A percentile compares a stretch with the other conserved stretches of the same genome.
Conservation (phyloP, 2,329 filamentous ascomycete species). For the Aureobasidium sp. region DNA sequence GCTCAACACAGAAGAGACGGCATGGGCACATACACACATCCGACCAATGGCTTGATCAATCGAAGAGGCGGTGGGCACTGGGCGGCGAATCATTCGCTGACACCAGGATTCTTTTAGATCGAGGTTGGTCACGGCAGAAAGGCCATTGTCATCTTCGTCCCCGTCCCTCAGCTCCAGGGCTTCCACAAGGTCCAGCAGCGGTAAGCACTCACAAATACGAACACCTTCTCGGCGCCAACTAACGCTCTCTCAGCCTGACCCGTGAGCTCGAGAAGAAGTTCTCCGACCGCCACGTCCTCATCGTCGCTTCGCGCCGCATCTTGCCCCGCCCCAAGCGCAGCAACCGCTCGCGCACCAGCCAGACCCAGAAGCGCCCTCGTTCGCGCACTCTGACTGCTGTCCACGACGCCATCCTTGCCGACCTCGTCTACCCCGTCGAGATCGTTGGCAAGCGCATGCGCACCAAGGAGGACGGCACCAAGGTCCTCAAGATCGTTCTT, state of each 20-base stretch:
- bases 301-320: conserved; percentile 98
- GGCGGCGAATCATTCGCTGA: conserved; percentile 46
- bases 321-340: conserved; percentile 98
- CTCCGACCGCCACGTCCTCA: conserved; percentile 99
- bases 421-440: conserved; percentile 99
- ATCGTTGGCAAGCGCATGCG: conserved; percentile 98
- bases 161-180: conserved; percentile 93
- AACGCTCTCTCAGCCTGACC: conserved; percentile 62
- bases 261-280: conserved; percentile 99
- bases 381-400: conserved; percentile 97
- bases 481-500: conserved; percentile 97
- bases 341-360: conserved; percentile 88
- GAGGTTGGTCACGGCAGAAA: conserved; percentile 99
- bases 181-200: conserved; percentile 99
- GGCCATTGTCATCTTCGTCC: conserved; percentile 99
- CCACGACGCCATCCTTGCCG: conserved; percentile 94
- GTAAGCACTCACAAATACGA: conserved; percentile 51
- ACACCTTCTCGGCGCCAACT: conserved; percentile 12
- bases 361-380: conserved; percentile 97
- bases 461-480: conserved; percentile 98
- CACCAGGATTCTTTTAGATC: conserved; percentile 66
- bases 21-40: conserved; percentile 7
- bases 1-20: conserved; percentile 1
- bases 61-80: conserved; percentile 52
- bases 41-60: conserved; percentile 16